phyloP scores from a whole-genome alignment of 148 eudicot genomes.

The Vaccinium macrocarpon region DNA sequence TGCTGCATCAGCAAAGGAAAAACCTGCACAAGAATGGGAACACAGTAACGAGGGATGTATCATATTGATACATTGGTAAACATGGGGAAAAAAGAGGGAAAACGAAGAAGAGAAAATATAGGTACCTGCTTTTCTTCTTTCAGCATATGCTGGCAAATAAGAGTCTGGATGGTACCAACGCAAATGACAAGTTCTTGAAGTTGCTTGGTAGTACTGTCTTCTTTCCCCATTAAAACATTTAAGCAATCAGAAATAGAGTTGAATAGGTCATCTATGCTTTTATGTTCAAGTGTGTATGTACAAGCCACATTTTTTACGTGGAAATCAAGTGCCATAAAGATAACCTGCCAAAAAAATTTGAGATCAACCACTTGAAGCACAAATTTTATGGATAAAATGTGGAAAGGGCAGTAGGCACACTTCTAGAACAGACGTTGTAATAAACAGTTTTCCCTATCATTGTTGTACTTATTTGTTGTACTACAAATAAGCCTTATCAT shows the following conservation, averaged over 20 bases:
- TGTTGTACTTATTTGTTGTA: not conserved
- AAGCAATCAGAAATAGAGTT: slow-evolving; percentile 49
- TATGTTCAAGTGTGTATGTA: slow-evolving; percentile 74
- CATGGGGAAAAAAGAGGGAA: too few species aligned
- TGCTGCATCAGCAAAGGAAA: slow-evolving; percentile 64
- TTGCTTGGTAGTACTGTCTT: slow-evolving; percentile 27
- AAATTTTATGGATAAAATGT: not conserved
- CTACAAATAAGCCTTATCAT: not conserved
- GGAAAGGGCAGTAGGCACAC: not conserved
- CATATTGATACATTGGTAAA: not conserved
- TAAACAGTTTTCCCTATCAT: not conserved
- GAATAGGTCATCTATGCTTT: slow-evolving; percentile 56
- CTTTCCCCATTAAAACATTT: slow-evolving; percentile 38
- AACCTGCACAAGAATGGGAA: slow-evolving; percentile 41
- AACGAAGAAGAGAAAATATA: not conserved
- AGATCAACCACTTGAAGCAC: slow-evolving; percentile 13
- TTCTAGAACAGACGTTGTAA: not conserved
- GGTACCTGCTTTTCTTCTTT: slow-evolving; percentile 92
- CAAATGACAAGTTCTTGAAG: slow-evolving; percentile 58
- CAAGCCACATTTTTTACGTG: slow-evolving; percentile 56
- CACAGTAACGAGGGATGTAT: not conserved
- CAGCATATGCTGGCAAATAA: slow-evolving; percentile 68
- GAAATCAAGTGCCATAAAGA: slow-evolving; percentile 66
- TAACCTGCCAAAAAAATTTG: slow-evolving; percentile 49
- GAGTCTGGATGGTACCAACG: slow-evolving; percentile 50